Percentiles rank a stretch among this genome's conserved stretches.
phyloP scores from a whole-genome alignment of 306 rosid species.

The Castanea crenata region DNA sequence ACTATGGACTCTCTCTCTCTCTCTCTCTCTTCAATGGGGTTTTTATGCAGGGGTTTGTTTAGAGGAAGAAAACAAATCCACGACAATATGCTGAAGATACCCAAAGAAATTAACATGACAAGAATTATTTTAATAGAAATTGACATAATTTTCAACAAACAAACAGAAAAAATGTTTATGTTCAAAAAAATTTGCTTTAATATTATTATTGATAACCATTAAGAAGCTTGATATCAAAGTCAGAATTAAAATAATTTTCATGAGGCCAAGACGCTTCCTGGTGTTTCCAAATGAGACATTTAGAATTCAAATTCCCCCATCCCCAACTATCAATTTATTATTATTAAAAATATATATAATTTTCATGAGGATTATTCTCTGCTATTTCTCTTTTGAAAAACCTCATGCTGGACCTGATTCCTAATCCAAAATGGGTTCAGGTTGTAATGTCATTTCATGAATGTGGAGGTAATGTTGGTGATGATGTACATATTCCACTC shows the following conservation, averaged over 20 bases:
- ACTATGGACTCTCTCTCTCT: not conserved
- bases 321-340: too few species aligned
- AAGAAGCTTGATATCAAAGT: not conserved
- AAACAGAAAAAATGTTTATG: not conserved
- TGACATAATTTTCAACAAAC: not conserved
- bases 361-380: not conserved
- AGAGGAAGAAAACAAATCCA: not conserved
- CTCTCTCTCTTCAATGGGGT: not conserved
- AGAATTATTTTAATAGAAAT: not conserved
- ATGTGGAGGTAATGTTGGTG: conserved; percentile 97
- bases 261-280: too few species aligned
- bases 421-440: conserved; percentile 31
- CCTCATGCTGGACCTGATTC: not conserved
- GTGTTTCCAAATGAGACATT: too few species aligned
- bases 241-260: not conserved
- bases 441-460: conserved; percentile 96
- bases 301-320: too few species aligned
- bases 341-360: not conserved
- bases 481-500: conserved; percentile 85
- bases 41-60: not conserved
- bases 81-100: not conserved
- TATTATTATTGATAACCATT: not conserved
- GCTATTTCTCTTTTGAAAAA: not conserved
- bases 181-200: not conserved
- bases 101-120: not conserved